Evolutionary conservation across 139 green algal genomes (phyloP), one percentile per base, ranked within the genome.

Genomic region (Chlorella vulgaris): DNA sequence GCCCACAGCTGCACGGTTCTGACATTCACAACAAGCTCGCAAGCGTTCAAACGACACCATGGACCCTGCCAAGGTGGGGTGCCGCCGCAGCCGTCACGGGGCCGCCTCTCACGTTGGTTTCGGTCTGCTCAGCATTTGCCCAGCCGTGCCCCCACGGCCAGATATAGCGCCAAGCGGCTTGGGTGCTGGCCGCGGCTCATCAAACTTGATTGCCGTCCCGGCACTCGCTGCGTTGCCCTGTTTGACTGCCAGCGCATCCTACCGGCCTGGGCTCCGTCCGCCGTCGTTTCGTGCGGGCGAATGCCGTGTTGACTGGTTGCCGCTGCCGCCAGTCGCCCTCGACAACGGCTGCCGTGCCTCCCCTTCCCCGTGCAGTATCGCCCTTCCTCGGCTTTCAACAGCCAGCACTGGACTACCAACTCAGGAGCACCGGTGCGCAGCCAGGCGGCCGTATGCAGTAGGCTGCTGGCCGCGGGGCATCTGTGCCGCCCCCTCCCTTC

Each of bases 381-480:
- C 21, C 87, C 89, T 2, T 85, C 63, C 67, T 89, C 82, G 22
- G 42, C 67, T 1, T 86, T 86, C 75, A 87, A 95, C 62, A 84
- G 80, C 15, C 69, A 80, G 0, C 88, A 96, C 86, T 98, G 91
- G 91, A 99, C 96, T 50, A 98, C 96, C 71, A 99, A 99, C 85
- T 84, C 58, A 4, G 96, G 96, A 10, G 88, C 90, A 0, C 96
- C 96, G 0, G 96, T 99, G 22, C 97, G 86, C 79, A 98, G 7
- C 24, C 7, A 26, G 62, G 29, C 29, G 2, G 22, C 29, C 4
- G 13, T n/a, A 13, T 6, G 28, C 61, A 29, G 29, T 3, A 68
- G 61, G n/a, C n/a, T n/a, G n/a, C n/a, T n/a, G n/a, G n/a, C n/a
- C n/a, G n/a, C n/a, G n/a, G n/a, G n/a, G n/a, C n/a, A n/a, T n/a